phyloP scores from a whole-genome alignment of 805 yeast species.

The Candida maris region DNA sequence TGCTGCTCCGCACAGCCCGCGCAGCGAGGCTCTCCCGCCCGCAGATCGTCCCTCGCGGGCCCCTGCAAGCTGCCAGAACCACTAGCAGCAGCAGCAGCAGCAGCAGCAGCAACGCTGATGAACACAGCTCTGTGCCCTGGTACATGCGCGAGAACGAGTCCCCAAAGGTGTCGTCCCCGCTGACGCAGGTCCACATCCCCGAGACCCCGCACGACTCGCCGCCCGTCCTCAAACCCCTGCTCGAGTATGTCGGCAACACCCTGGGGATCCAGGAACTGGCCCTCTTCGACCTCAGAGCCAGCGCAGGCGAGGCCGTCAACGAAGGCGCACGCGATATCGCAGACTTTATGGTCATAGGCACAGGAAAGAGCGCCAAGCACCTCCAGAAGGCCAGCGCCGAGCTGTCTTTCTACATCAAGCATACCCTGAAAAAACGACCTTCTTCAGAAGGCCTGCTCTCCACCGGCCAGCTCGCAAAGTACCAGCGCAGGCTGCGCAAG shows the following conservation, averaged over 20 bases:
- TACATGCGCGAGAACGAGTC: conserved; percentile 32
- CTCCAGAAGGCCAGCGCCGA: conserved; percentile 64
- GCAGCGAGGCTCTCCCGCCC: too few relatives aligned
- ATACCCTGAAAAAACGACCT: conserved; percentile 42
- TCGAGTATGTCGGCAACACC: conserved; percentile 48
- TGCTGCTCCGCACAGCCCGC: too few relatives aligned
- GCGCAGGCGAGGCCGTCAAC: conserved; percentile 22
- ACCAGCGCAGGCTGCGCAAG: conserved; percentile 48
- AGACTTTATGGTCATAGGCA: conserved; percentile 57
- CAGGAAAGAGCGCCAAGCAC: conserved; percentile 78
- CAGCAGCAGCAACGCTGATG: too few relatives aligned
- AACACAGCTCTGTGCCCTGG: conserved; percentile 34
- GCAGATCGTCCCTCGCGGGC: too few relatives aligned
- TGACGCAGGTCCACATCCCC: conserved; percentile 41
- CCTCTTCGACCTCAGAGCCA: conserved; percentile 59
- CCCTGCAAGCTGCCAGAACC: too few relatives aligned
- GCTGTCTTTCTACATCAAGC: conserved; percentile 56
- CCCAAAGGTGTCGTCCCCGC: conserved; percentile 22
- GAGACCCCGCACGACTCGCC: conserved; percentile 61
- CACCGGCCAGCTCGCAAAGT: conserved; percentile 48
- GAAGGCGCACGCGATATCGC: conserved; percentile 36
- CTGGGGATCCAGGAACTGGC: conserved; percentile 63
- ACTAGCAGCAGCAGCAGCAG: too few relatives aligned
- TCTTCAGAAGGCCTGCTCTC: conserved; percentile 70
- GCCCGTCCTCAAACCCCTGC: conserved; percentile 38